Base-by-base conservation (phyloP, 768 basidiomycete species). In the Mycena leptocephala region DNA sequence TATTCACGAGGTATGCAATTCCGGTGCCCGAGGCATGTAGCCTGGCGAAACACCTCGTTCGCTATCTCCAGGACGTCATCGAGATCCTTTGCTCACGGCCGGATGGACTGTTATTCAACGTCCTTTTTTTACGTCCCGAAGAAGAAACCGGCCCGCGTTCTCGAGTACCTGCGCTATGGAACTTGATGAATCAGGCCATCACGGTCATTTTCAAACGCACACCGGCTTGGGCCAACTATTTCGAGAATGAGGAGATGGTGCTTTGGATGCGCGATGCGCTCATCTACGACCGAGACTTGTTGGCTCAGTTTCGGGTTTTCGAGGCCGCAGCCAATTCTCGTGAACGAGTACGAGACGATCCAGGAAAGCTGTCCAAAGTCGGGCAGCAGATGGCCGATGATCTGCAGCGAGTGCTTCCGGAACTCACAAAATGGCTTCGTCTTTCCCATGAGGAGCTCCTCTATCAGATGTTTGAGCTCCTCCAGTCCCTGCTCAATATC, bases 261-360 rank as follows among this genome's bases (percentile, higher is more conserved):
- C 90, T 93, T 37, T 99, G 98, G 98, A 99, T 99, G 98, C 92
- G 97, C 70, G 98, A 99, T 82, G 98, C 97, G 3, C 89, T 99
- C 65, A 97, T 99, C 77, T 97, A 98, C 80, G 97, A 94, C 11
- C 87, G 95, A 78, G 95, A 97, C 80, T 90, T 98, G 88, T 85
- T 98, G 59, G 94, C 92, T 3, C 93, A 96, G 77, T 92, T 96
- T 85, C 87, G 92, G 53, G 91, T 94, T 14, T 92, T 99, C 75
- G 97, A 98, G 83, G 88, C 87, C 32, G 94, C 94, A 11, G 89
- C 91, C 5, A 84, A 89, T 59, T 82, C 86, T 14, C 82, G 70
- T 69, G 84, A 82, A 22, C 75, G 74, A 22, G 80, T 76, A 22
- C 68, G 76, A 8, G 80, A 81, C 41, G 87, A 87, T 28, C 82